Conservation (phyloP, 768 basidiomycete genomes). For the Tulasnella sp. region DNA sequence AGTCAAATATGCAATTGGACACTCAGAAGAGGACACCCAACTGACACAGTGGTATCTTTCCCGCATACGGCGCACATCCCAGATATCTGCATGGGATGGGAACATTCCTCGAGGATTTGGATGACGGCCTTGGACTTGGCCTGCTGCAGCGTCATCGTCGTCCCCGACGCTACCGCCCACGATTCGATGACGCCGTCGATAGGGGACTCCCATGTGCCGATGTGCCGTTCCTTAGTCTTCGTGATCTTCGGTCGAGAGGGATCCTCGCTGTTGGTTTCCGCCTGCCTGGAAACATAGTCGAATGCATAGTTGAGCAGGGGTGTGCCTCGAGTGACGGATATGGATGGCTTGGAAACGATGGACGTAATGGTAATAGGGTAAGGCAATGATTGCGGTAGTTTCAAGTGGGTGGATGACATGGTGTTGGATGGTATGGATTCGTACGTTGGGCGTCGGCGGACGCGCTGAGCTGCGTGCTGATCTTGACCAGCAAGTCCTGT, state of each 20-base stretch:
- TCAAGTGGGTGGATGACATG: constrained; percentile 5
- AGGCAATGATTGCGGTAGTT: constrained; percentile 38
- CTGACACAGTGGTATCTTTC: constrained; percentile 87
- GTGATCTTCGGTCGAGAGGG: constrained; percentile 15
- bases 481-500: background rate
- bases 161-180: constrained; percentile 62
- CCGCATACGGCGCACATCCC: constrained; percentile 92
- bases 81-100: constrained; percentile 84
- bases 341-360: constrained; percentile 40
- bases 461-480: constrained; percentile 9
- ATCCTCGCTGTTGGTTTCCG: background rate
- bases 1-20: background rate
- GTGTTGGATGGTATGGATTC: background rate
- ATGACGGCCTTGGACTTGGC: constrained; percentile 54
- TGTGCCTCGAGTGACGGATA: constrained; percentile 54
- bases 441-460: background rate
- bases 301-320: constrained; percentile 81
- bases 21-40: constrained; percentile 4
- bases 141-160: constrained; percentile 47
- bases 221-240: constrained; percentile 48
- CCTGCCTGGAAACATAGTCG: constrained; percentile 39
- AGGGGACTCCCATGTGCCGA: constrained; percentile 85
- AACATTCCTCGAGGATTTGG: constrained; percentile 80
- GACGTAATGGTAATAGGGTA: constrained; percentile 79
- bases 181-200: constrained; percentile 65